phyloP scores from a whole-genome alignment of 805 yeast genomes.

The Wickerhamia fluorescens region DNA sequence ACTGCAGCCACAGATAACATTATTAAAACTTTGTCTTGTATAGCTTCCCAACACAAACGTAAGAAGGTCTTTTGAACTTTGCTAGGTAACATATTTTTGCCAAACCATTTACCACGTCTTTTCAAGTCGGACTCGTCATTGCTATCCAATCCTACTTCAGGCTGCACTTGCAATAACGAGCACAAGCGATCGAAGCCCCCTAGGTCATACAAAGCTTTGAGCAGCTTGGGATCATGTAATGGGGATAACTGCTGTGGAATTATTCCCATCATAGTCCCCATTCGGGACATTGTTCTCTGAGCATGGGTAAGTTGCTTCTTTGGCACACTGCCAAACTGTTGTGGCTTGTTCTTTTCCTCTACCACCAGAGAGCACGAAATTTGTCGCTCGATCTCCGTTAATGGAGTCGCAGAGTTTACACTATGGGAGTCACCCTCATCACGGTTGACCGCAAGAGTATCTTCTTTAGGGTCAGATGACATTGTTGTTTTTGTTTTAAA shows the following conservation, averaged over 20 bases:
- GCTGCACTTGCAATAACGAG: slow-evolving; percentile 28
- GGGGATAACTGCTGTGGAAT: slow-evolving; percentile 30
- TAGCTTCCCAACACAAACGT: slow-evolving; percentile 67
- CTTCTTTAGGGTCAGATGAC: too few species aligned
- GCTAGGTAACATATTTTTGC: slow-evolving; percentile 67
- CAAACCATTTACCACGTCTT: slow-evolving; percentile 46
- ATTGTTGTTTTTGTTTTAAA: too few species aligned
- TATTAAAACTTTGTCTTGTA: slow-evolving; percentile 86
- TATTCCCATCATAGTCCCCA: slow-evolving; percentile 3
- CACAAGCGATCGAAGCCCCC: slow-evolving; percentile 40
- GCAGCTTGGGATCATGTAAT: slow-evolving; percentile 60
- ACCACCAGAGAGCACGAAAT: too few species aligned
- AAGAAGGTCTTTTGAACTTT: slow-evolving; percentile 63
- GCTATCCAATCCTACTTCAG: slow-evolving; percentile 34
- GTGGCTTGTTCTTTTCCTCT: too few species aligned
- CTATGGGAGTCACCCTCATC: too few species aligned
- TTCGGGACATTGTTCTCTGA: too few species aligned
- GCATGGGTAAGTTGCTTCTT: too few species aligned
- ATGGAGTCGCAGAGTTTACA: too few species aligned
- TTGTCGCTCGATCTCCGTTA: too few species aligned
- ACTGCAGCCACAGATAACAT: slow-evolving; percentile 80
- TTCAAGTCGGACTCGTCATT: slow-evolving; percentile 22
- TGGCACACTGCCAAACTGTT: too few species aligned
- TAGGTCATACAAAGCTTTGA: slow-evolving; percentile 30
- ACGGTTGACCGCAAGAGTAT: too few species aligned